These are phyloP conservation scores for Pulveroboletus sp. DNA, from an alignment of 768 basidiomycete species.

Conservation along the genomic window DNA sequence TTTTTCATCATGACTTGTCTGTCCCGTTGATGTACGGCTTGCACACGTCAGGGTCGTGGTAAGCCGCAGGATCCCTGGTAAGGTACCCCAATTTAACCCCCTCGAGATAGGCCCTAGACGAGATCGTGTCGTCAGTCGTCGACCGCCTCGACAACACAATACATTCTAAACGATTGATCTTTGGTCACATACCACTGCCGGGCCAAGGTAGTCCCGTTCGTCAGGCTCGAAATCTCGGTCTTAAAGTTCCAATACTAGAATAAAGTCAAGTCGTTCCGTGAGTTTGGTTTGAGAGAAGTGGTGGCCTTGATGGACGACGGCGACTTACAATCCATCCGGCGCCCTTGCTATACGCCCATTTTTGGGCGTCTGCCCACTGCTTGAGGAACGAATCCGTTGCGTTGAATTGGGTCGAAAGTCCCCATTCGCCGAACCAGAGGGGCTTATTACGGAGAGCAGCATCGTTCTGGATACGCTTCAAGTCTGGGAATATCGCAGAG, in stretches of 20 bases:
- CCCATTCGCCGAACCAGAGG: slow-evolving; percentile 58
- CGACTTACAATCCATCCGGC: slow-evolving; percentile 63
- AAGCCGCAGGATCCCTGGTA: slow-evolving; percentile 54
- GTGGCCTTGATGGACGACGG: not conserved
- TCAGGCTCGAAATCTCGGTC: slow-evolving; percentile 48
- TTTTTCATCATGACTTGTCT: slow-evolving; percentile 9
- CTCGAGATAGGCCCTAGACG: slow-evolving; percentile 63
- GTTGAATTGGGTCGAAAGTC: slow-evolving; percentile 59
- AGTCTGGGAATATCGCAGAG: slow-evolving; percentile 38
- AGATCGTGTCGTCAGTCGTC: not conserved
- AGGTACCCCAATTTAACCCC: slow-evolving; percentile 56
- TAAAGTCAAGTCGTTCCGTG: not conserved
- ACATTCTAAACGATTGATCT: not conserved
- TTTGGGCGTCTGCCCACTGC: slow-evolving; percentile 76
- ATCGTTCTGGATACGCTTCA: slow-evolving; percentile 50
- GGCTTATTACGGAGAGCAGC: slow-evolving; percentile 42
- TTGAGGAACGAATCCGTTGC: slow-evolving; percentile 57
- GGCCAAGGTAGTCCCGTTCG: slow-evolving; percentile 43
- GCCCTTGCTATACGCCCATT: slow-evolving; percentile 53
- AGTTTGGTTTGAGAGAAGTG: not conserved
- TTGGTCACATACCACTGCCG: slow-evolving; percentile 54
- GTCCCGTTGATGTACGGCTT: slow-evolving; percentile 38
- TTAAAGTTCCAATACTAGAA: slow-evolving; percentile 71
- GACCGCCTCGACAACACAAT: not conserved
- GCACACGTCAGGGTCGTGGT: slow-evolving; percentile 61